These are phyloP conservation scores for Botrytis hyacinthi DNA, from an alignment of 2,329 filamentous ascomycete species.

Conservation along the genomic window DNA sequence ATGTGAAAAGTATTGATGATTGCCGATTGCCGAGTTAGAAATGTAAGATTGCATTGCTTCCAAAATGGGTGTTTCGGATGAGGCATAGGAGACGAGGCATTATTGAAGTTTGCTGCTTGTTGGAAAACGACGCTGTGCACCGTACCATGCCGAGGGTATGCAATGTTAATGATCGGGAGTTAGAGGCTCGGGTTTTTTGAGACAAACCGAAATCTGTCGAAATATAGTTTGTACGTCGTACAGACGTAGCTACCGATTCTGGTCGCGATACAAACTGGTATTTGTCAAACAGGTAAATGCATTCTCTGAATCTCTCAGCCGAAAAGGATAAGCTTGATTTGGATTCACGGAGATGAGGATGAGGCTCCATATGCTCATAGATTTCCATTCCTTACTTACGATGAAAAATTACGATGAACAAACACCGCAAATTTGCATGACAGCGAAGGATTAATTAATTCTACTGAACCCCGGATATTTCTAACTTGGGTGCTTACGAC, in stretches of 20 bases:
- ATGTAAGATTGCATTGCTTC: neutral
- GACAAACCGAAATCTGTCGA: neutral
- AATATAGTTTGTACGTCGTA: neutral
- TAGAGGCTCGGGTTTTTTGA: neutral
- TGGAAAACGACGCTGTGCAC: neutral
- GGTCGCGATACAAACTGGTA: too few species aligned
- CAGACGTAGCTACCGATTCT: neutral
- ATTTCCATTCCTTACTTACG: neutral
- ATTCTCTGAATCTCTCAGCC: neutral
- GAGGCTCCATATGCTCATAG: neutral
- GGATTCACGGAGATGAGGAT: neutral
- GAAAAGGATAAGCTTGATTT: neutral
- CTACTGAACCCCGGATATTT: neutral
- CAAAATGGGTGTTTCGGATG: neutral
- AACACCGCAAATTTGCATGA: neutral
- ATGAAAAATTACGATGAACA: neutral
- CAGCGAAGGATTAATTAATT: slow-evolving; percentile 1
- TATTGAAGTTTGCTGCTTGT: neutral
- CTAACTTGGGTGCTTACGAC: neutral
- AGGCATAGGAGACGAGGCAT: neutral
- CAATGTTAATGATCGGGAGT: neutral
- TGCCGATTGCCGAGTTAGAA: neutral
- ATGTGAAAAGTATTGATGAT: neutral
- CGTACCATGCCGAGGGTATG: neutral
- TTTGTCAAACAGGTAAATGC: neutral